phyloP scores from a whole-genome alignment of 148 eudicot genomes.

The Nepenthes gracilis region DNA sequence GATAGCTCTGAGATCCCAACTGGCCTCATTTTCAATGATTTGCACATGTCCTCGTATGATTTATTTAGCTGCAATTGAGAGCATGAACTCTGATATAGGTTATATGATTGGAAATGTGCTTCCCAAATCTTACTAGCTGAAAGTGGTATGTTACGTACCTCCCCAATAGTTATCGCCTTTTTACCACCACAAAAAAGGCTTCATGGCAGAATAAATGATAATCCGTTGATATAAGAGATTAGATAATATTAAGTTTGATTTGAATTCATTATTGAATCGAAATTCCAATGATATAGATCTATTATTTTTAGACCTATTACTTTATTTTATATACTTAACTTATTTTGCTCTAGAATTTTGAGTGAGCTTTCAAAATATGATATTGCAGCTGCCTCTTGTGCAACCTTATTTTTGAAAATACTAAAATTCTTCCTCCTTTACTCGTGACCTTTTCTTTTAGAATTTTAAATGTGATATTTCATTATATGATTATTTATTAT shows the following conservation, averaged over 20 bases:
- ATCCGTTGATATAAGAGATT: conserved; percentile 30
- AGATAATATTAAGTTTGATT: neutral
- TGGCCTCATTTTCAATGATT: conserved; percentile 46
- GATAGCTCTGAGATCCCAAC: conserved; percentile 74
- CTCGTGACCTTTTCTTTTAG: no score
- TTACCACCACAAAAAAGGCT: conserved; percentile 67
- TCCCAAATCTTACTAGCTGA: neutral
- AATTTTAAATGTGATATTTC: no score
- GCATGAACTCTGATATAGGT: neutral
- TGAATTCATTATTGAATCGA: no score
- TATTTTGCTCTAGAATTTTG: no score
- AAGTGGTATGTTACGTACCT: conserved; percentile 32
- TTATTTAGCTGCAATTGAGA: conserved; percentile 47
- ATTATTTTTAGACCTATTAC: no score
- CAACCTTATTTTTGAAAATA: no score
- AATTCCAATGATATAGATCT: no score
- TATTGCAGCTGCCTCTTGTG: no score
- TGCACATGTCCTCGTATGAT: conserved; percentile 65
- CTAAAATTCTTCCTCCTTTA: no score
- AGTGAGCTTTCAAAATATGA: no score
- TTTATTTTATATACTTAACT: no score
- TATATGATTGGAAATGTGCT: neutral
- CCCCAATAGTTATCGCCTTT: conserved; percentile 72
- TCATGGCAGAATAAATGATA: conserved; percentile 80
- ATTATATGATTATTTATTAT: no score